Evolutionary conservation across 2,329 filamentous ascomycete species (phyloP), one percentile per base, ranked within the genome.

Genomic region (Volutella citrinella): DNA sequence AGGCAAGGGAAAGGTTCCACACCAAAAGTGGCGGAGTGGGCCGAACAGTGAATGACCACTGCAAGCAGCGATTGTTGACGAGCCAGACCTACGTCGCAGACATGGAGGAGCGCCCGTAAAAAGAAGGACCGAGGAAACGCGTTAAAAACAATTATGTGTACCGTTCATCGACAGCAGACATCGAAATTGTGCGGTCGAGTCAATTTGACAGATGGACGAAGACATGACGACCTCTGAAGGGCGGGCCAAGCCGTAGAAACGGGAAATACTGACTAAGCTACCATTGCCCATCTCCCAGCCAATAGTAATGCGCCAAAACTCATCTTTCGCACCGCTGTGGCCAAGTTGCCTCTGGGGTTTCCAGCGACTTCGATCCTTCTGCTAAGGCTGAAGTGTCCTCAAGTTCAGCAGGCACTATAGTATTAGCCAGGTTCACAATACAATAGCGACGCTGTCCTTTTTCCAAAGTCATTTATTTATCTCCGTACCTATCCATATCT

Each of bases 311-410:
- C 38, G 48, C 45, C 46, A 46, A 43, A 51, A 40, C 25, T 42
- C 34, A 25, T 29, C 33, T 31, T 20, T 21, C 2, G 22, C n/a
- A n/a, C n/a, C n/a, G n/a, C n/a, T 41, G 49, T 43, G 53, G 48
- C 46, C 50, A 53, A 53, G 42, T 53, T 53, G 50, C 43, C 15
- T 37, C 16, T 30, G 23, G 23, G 13, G 28, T 38, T 54, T 54
- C 51, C 48, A 51, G 48, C 34, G 42, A 49, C 51, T 52, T 54
- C 48, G 48, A 54, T 46, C 30, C 11, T 37, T 20, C 19, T 27
- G 26, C n/a, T n/a, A 38, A 18, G 18, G 26, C 36, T 34, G 32
- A 54, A 47, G 44, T 54, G 51, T 50, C 51, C 51, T 52, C 35
- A n/a, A n/a, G n/a, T n/a, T n/a, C n/a, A n/a, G n/a, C n/a, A n/a